Conservation (phyloP, 768 basidiomycete genomes). For the Suillus occidentalis region DNA sequence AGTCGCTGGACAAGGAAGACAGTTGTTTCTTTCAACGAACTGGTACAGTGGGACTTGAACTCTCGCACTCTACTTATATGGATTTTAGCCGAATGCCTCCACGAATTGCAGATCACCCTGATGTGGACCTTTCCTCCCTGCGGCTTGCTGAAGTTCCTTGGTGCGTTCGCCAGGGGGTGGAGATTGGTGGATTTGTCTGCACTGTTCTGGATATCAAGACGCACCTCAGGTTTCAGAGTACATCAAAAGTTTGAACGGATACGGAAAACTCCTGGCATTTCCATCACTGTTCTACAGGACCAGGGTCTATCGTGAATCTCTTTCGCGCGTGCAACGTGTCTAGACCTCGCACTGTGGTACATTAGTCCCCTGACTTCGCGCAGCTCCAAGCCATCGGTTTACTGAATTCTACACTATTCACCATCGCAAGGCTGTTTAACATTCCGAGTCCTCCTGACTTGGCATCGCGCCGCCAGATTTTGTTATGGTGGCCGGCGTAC, state of each 20-base stretch:
- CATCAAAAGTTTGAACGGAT: not conserved
- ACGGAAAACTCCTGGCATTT: not conserved
- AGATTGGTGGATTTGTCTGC: too few relatives aligned
- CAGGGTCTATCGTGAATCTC: not conserved
- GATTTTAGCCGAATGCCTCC: too few relatives aligned
- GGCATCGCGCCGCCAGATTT: not conserved
- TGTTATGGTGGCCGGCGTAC: not conserved
- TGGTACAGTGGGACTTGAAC: too few relatives aligned
- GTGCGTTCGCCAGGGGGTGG: too few relatives aligned
- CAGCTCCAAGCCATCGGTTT: not conserved
- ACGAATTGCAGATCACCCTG: too few relatives aligned
- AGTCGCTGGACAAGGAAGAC: too few relatives aligned
- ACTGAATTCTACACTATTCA: conserved; percentile 1
- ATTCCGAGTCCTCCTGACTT: not conserved
- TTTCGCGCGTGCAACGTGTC: not conserved
- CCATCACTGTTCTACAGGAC: not conserved
- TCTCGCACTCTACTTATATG: too few relatives aligned
- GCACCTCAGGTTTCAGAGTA: not conserved
- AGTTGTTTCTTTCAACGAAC: too few relatives aligned
- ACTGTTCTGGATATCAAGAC: not conserved
- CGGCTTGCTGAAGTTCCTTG: too few relatives aligned
- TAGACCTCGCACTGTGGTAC: not conserved
- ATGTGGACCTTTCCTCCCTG: too few relatives aligned
- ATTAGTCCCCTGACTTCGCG: not conserved
- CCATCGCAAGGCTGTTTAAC: not conserved